Conservation (phyloP, 768 basidiomycete genomes). For the Dictyophora rubrovolvata region DNA sequence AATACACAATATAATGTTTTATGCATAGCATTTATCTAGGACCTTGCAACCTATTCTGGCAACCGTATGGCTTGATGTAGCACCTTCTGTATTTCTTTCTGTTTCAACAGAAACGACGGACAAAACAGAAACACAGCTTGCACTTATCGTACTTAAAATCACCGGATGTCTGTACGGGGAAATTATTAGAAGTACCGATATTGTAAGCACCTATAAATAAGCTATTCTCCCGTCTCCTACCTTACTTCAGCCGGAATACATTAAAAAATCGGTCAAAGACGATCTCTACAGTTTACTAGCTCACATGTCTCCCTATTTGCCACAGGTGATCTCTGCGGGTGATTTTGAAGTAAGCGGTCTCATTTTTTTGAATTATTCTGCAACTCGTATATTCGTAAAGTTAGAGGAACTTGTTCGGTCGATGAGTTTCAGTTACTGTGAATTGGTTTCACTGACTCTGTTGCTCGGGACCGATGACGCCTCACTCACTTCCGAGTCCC, state of each 20-base stretch:
- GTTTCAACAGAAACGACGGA: conserved; percentile 43
- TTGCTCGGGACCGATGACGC: conserved; percentile 19
- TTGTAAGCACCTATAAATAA: conserved; percentile 27
- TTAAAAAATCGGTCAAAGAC: conserved; percentile 23
- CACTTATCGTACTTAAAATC: conserved; percentile 49
- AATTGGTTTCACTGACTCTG: conserved; percentile 56
- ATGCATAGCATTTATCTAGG: conserved; percentile 39
- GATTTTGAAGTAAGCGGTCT: conserved; percentile 45
- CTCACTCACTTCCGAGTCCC: not conserved
- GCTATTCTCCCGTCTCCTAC: conserved; percentile 8
- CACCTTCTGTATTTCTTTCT: conserved; percentile 63
- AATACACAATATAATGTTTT: not conserved
- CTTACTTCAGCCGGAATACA: not conserved
- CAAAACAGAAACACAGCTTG: conserved; percentile 50
- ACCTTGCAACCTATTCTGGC: conserved; percentile 71
- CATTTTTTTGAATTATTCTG: not conserved
- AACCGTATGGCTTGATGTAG: conserved; percentile 79
- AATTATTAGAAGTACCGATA: conserved; percentile 31
- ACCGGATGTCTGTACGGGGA: conserved; percentile 48
- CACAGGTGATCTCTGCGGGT: conserved; percentile 37
- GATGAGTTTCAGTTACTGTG: conserved; percentile 69
- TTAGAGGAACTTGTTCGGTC: conserved; percentile 56
- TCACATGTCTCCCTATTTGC: conserved; percentile 79
- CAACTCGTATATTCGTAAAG: conserved; percentile 26
- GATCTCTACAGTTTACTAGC: conserved; percentile 52